A percentile compares a stretch with the other conserved stretches of the same genome.
These are phyloP conservation scores for Entomophthora muscae DNA, from an alignment of 371 early-diverging fungal species.

Conservation along the genomic window DNA sequence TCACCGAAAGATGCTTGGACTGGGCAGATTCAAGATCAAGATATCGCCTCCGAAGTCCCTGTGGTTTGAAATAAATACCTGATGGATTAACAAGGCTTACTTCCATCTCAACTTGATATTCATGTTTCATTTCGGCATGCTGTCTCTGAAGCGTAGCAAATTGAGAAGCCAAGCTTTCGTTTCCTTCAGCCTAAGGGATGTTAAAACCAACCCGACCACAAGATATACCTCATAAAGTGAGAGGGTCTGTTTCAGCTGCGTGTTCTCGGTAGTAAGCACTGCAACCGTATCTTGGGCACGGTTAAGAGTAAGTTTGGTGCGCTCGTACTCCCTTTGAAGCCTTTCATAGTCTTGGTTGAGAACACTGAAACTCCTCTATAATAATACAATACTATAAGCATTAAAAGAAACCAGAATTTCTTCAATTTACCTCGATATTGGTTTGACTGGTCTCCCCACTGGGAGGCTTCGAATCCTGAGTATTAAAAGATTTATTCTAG, in stretches of 20 bases:
- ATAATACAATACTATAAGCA: neutral
- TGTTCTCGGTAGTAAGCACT: slow-evolving; percentile 1
- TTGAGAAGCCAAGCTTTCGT: neutral
- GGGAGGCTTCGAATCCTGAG: neutral
- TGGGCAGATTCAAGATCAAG: neutral
- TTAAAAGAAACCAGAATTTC: neutral
- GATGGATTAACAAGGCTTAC: neutral
- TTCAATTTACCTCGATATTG: neutral
- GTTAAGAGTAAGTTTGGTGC: neutral
- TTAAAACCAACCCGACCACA: neutral
- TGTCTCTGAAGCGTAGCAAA: slow-evolving; percentile 1
- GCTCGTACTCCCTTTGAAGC: neutral
- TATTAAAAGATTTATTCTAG: neutral
- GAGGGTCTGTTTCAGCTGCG: neutral
- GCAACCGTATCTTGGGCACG: neutral
- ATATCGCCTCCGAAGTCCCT: slow-evolving; percentile 3
- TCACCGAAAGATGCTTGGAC: neutral
- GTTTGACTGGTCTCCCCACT: neutral
- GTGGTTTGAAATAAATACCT: neutral
- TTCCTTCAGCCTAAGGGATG: neutral
- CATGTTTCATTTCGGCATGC: slow-evolving; percentile 7
- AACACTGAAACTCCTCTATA: neutral
- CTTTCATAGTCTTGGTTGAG: slow-evolving; percentile 4
- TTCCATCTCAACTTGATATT: slow-evolving; percentile 1
- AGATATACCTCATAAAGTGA: slow-evolving; percentile 3